Evolutionary conservation across 176 grass and related monocot genomes (phyloP), one percentile per base, ranked within the genome.

Genomic region (Pontederia crassipes): DNA sequence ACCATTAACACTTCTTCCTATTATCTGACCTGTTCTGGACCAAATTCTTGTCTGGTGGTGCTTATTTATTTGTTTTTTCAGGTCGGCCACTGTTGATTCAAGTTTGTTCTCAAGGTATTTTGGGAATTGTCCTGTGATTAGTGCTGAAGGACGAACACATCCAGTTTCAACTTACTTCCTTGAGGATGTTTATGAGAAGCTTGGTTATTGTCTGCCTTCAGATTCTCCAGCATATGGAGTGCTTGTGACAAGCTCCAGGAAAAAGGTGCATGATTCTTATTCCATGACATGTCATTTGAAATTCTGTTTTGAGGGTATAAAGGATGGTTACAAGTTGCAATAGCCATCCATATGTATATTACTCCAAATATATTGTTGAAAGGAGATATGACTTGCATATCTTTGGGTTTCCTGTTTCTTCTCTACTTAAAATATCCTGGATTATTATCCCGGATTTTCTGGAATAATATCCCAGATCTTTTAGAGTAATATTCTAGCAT

Each of bases 21-120:
- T 57, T 46, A 14, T 51, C 66, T 57, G 9, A 40, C 32, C 20
- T 3, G 6, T 56, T 15, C 13, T 15, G 9, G 11, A 57, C 28
- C 20, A 48, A 49, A 24, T 49, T 59, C 7, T 14, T 20, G 8
- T 63, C 7, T 10, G n/a, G 15, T 63, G 35, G 15, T 54, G 27
- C 53, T 48, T 56, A 46, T 56, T 13, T 57, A 46, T 56, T 56
- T 9, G 12, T 16, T 24, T n/a, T 53, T 13, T 47, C 70, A 96
- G 91, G 91, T 96, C 91, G 54, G 91, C 86, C 26, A 96, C 91
- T 58, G 81, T 96, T 64, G 91, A 96, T 75, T 81, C 91, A 58
- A 96, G 72, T 70, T 71, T 96, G 62, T 96, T 96, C 72, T 80
- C 83, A 67, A 78, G 75, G 66, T 96, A 96, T 71, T 96, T 96